Percentiles rank a stretch among this genome's conserved stretches.
Evolutionary conservation across 371 early-diverging fungal genomes (phyloP).

Genomic region (Umbelopsis sp.): DNA sequence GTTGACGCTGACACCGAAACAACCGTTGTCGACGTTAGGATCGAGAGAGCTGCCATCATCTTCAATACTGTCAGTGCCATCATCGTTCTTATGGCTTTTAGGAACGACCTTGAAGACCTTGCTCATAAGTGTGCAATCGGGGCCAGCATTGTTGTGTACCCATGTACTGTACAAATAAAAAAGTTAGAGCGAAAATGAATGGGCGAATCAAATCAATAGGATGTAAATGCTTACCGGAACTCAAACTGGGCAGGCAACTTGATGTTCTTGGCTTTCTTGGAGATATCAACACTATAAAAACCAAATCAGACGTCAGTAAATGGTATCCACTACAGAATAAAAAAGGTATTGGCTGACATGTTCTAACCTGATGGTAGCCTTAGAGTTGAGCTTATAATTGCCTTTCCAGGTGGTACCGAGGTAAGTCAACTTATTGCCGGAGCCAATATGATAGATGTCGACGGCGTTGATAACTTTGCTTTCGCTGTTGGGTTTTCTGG

Average conservation of each 20-base stretch:
- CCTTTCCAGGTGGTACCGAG: conserved; percentile 50
- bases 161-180: conserved; percentile 35
- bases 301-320: background rate
- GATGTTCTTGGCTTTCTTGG: conserved; percentile 32
- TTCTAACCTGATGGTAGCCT: conserved; percentile 48
- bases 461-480: conserved; percentile 48
- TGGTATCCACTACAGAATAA: background rate
- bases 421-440: conserved; percentile 41
- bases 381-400: conserved; percentile 38
- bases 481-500: conserved; percentile 42
- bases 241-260: conserved; percentile 52
- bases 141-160: conserved; percentile 46
- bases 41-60: conserved; percentile 32
- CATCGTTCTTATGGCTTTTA: conserved; percentile 41
- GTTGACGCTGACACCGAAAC: conserved; percentile 48
- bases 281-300: conserved; percentile 41
- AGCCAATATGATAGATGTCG: conserved; percentile 46
- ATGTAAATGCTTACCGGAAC: conserved; percentile 43
- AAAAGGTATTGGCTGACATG: background rate
- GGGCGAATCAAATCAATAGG: background rate
- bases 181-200: conserved; percentile 3
- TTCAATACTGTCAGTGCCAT: conserved; percentile 26
- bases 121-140: conserved; percentile 56
- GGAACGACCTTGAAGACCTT: conserved; percentile 51
- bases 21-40: conserved; percentile 47